Conservation (phyloP, 768 basidiomycete genomes). For the Saitozyma sp. region DNA sequence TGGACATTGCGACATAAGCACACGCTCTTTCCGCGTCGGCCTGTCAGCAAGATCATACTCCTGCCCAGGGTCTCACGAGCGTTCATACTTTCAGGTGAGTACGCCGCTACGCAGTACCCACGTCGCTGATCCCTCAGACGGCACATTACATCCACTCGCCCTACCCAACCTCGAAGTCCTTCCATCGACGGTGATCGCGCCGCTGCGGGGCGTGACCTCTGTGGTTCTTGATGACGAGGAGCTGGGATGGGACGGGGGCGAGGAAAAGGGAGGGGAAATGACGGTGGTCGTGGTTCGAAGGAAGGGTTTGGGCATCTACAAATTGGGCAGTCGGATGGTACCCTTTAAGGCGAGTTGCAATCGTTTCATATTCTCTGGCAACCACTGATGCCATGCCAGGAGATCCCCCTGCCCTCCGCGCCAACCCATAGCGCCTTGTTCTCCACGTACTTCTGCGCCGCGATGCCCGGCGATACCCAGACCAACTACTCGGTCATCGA, state of each 20-base stretch:
- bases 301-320: slow-evolving; percentile 51
- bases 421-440: slow-evolving; percentile 38
- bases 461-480: slow-evolving; percentile 24
- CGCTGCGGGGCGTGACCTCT: slow-evolving; percentile 74
- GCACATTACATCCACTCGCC: slow-evolving; percentile 70
- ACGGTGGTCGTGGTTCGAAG: slow-evolving; percentile 51
- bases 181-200: slow-evolving; percentile 63
- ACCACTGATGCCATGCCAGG: slow-evolving; percentile 29
- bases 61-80: slow-evolving; percentile 72
- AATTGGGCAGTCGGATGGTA: slow-evolving; percentile 40
- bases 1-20: slow-evolving; percentile 71
- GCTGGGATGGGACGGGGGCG: slow-evolving; percentile 52
- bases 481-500: slow-evolving; percentile 72
- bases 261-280: slow-evolving; percentile 31
- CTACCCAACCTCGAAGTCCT: slow-evolving; percentile 78
- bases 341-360: slow-evolving; percentile 34
- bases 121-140: slow-evolving; percentile 39
- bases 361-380: neutral
- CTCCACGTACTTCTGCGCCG: slow-evolving; percentile 42
- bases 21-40: slow-evolving; percentile 65
- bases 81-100: slow-evolving; percentile 72
- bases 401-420: slow-evolving; percentile 50
- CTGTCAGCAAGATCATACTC: slow-evolving; percentile 77
- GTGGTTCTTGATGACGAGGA: slow-evolving; percentile 76
- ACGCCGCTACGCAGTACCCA: slow-evolving; percentile 51